Evolutionary conservation across 2,329 filamentous ascomycete species (phyloP), one percentile per base, ranked within the genome.

Genomic region (Fusarium proliferatum): DNA sequence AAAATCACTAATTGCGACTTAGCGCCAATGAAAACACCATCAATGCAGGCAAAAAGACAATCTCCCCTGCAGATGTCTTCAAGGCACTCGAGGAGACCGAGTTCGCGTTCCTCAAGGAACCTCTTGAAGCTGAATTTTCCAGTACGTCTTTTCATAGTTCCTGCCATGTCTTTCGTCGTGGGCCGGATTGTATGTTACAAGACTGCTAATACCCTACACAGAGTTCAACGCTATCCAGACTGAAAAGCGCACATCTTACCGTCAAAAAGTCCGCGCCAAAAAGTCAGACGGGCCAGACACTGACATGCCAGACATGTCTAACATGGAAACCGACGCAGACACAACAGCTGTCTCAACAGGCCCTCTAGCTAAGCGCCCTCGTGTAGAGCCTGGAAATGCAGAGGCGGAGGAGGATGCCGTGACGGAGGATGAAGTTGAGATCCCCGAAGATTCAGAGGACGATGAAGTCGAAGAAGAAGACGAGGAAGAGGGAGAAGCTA

Each of bases 71-170:
- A 45, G 93, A 96, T 79, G 92, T 96, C 45, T 91, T 95, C 78
- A 90, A 91, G 56, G 93, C 93, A 1, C 86, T 96, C 52, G 90
- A 93, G n/a, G 91, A 94, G 42, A 88, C 91, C 52, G 94, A 96
- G 80, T 94, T 94, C 55, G 87, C 86, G n/a, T 95, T 95, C 79
- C 85, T 94, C 63, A 88, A 89, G 19, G 85, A 85, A 63, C 86
- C 90, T 39, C 84, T 96, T 38, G 92, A 96, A 81, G 91, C 90
- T 10, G 94, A 96, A 81, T 92, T 95, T 79, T 88, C 89, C 46
- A 94, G 92, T 94, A 80, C 53, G 90, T 85, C 52, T 36, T 11
- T 71, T 38, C 69, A 36, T 56, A 43, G 21, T 10, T 21, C 23
- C 17, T 28, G 33, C 30, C 26, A 33, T 36, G 42, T 43, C 62